A percentile compares a stretch with the other conserved stretches of the same genome.
phyloP scores from a whole-genome alignment of 2,329 filamentous ascomycete species.

The Colletotrichum navitas region DNA sequence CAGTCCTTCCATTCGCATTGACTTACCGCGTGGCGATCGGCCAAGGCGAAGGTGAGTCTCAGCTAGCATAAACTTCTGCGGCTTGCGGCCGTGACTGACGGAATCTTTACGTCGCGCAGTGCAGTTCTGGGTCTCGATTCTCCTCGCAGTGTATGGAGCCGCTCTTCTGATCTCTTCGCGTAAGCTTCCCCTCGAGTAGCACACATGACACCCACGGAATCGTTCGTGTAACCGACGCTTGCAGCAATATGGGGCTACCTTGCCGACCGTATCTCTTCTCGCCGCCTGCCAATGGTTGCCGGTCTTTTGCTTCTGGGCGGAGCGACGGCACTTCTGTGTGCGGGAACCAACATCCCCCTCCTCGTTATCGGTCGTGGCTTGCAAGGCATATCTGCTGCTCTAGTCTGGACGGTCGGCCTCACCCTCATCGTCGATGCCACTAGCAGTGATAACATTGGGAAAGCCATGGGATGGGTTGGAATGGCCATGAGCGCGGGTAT shows the following conservation, averaged over 20 bases:
- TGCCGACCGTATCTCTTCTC: slow-evolving; percentile 51
- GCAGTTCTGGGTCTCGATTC: slow-evolving; percentile 1
- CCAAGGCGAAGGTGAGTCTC: not conserved
- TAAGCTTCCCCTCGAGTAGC: not conserved
- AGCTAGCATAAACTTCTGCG: no score
- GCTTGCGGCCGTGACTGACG: not conserved
- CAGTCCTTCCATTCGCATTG: not conserved
- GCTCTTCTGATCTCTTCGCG: not conserved
- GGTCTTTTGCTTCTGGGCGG: slow-evolving; percentile 49
- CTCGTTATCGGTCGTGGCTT: slow-evolving; percentile 50
- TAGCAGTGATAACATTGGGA: slow-evolving; percentile 49
- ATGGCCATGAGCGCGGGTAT: slow-evolving; percentile 51
- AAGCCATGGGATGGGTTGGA: slow-evolving; percentile 48
- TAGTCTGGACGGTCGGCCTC: slow-evolving; percentile 54
- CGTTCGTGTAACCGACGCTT: not conserved
- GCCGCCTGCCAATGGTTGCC: slow-evolving; percentile 51
- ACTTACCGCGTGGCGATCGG: not conserved
- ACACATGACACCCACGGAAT: not conserved
- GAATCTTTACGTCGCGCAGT: not conserved
- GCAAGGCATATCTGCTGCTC: slow-evolving; percentile 51
- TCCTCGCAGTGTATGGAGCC: not conserved
- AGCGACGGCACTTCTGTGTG: slow-evolving; percentile 50
- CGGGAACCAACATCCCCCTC: slow-evolving; percentile 48
- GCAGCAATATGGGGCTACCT: slow-evolving; percentile 53
- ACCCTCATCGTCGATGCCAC: slow-evolving; percentile 53